A percentile compares a stretch with the other conserved stretches of the same genome.
These are phyloP conservation scores for Oryza punctata DNA, from an alignment of 176 grass and related monocot genomes.

Conservation along the genomic window DNA sequence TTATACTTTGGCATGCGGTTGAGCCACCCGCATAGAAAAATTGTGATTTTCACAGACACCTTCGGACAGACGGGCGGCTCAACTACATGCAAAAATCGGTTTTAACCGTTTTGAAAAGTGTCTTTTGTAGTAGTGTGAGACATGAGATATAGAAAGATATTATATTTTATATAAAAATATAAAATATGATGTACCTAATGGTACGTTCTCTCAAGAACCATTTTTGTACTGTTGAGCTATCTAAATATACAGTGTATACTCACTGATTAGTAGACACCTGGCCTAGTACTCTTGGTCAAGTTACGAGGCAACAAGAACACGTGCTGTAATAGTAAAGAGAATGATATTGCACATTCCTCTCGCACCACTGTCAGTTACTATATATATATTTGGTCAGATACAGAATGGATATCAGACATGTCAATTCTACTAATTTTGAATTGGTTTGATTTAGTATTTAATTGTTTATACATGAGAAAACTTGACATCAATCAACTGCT, in stretches of 20 bases:
- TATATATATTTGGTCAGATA: not conserved
- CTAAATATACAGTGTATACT: not conserved
- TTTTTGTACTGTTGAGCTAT: not conserved
- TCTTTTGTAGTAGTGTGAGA: no score
- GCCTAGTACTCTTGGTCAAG: not conserved
- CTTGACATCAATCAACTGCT: not conserved
- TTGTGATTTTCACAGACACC: no score
- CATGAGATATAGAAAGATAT: no score
- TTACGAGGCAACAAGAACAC: not conserved
- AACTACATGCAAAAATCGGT: no score
- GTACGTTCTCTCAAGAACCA: no score
- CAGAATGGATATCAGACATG: not conserved
- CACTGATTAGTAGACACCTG: not conserved
- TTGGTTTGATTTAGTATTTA: not conserved
- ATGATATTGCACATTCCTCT: not conserved
- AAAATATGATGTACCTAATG: no score
- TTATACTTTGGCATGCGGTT: no score
- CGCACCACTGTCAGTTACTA: not conserved
- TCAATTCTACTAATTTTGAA: not conserved
- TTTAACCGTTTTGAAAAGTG: no score
- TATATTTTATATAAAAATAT: no score
- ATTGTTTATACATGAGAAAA: not conserved
- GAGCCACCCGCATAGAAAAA: no score
- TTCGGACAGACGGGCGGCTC: no score
- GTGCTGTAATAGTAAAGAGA: slow-evolving; percentile 4